A percentile compares a stretch with the other conserved stretches of the same genome.
phyloP scores from a whole-genome alignment of 306 rosid species.

The Benincasa hispida region DNA sequence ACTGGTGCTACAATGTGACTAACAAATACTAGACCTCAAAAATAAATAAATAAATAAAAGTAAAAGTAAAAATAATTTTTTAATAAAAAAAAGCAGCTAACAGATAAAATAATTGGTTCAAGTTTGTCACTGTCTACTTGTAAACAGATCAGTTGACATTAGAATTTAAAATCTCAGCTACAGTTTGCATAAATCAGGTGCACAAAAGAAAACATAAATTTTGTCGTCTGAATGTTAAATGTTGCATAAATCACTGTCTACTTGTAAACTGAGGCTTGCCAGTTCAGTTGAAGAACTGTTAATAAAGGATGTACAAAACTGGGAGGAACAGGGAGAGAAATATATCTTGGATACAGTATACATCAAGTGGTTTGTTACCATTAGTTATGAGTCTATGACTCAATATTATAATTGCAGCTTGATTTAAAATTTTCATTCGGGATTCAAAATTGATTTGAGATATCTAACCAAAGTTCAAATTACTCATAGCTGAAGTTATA shows the following conservation, averaged over 20 bases:
- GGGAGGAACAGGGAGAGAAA: neutral
- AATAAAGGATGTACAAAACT: neutral
- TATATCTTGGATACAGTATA: neutral
- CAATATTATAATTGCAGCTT: neutral
- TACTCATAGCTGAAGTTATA: neutral
- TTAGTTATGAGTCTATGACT: neutral
- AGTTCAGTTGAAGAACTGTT: neutral
- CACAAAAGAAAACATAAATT: neutral
- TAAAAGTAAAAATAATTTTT: rapidly evolving
- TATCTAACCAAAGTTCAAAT: neutral
- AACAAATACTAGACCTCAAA: neutral
- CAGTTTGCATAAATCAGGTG: neutral
- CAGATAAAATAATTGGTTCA: neutral
- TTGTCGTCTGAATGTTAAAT: neutral
- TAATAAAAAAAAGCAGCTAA: neutral
- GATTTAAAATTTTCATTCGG: neutral
- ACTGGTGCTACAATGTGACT: neutral
- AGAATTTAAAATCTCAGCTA: neutral
- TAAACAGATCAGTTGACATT: neutral
- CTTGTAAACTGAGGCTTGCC: neutral
- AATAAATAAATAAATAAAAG: too few species aligned
- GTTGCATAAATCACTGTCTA: too few species aligned
- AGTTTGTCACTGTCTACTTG: neutral
- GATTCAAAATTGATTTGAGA: neutral
- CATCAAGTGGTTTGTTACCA: neutral